These are phyloP conservation scores for Alternaria viburni DNA, from an alignment of 2,329 filamentous ascomycete species.

Conservation along the genomic window DNA sequence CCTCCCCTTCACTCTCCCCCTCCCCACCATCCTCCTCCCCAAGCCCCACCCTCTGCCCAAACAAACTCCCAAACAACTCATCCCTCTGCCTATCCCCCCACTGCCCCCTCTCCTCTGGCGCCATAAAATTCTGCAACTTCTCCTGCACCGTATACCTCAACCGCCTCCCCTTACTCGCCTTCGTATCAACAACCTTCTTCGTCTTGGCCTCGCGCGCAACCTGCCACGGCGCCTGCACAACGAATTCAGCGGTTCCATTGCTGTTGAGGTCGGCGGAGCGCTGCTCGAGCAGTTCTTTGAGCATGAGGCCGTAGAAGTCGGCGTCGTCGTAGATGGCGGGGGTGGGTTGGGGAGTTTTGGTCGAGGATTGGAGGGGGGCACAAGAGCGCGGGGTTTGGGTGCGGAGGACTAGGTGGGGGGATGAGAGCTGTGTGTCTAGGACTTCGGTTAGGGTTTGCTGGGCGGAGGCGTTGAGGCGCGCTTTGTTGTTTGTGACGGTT, in stretches of 20 bases:
- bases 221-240: constrained; percentile 60
- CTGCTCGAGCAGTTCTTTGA: constrained; percentile 92
- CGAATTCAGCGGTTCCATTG: constrained; percentile 55
- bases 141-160: constrained; percentile 94
- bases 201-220: constrained; percentile 81
- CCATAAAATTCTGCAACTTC: constrained; percentile 98
- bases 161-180: constrained; percentile 93
- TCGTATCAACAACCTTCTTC: constrained; percentile 85
- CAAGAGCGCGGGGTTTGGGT: constrained; percentile 77
- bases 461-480: constrained; percentile 65
- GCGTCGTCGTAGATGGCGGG: constrained; percentile 84
- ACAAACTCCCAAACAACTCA: constrained; percentile 59
- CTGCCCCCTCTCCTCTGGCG: constrained; percentile 77
- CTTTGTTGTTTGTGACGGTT: constrained; percentile 59
- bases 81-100: constrained; percentile 87
- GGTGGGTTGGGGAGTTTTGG: constrained; percentile 29
- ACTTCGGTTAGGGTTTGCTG: constrained; percentile 70
- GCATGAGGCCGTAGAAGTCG: constrained; percentile 89
- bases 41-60: constrained; percentile 54
- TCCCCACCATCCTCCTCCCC: constrained; percentile 51
- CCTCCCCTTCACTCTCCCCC: constrained; percentile 44
- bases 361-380: constrained; percentile 69
- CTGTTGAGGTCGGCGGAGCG: constrained; percentile 69
- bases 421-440: constrained; percentile 72
- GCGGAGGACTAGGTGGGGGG: constrained; percentile 71